Evolutionary conservation across 2,329 filamentous ascomycete species (phyloP), one percentile per base, ranked within the genome.

Genomic region (Ceratocystis albifundus): DNA sequence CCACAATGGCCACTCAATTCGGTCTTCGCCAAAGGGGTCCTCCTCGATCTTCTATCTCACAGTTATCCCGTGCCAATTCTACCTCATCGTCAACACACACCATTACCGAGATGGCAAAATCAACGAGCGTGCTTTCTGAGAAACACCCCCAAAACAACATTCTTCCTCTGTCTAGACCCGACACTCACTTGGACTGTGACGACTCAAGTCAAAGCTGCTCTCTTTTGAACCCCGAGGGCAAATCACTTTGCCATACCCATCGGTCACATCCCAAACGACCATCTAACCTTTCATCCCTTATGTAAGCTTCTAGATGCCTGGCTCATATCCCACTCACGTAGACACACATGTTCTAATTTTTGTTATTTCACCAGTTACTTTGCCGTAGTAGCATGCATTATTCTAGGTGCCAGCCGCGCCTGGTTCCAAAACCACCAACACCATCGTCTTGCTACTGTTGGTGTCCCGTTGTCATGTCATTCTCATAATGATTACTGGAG

Each of bases 401-500:
- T 68, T 12, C 48, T 65, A 8, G 17, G 46, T 22, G 61, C 46
- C 50, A 65, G 28, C 8, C 46, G 46, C 12, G 36, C 64, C 55
- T 65, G 57, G 17, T 36, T 28, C 17, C 45, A 12, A 7, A 36
- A 48, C 32, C 44, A 59, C 17, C 15, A 8, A n/a, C 25, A 57
- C 6, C 32, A 32, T 25, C n/a, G 50, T 25, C 53, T 68, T 32
- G 61, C 25, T 62, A 76, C 84, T 12, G 61, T 63, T 8, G 59
- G 46, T 20, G 72, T 76, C 1, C 83, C 84, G 1, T 79, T 85
- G 36, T 76, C 77, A 1, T 86, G 84, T 69, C 85, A 88, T 72
- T 86, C 83, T 1, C 86, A 89, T 72, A 88, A 89, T 70, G 86
- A 89, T 73, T 89, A 89, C 73, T 87, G 84, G 83, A 81, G 84